Percentiles rank a stretch among this genome's conserved stretches.
These are phyloP conservation scores for Funneliformis caledonium DNA, from an alignment of 371 early-diverging fungal species.

Conservation along the genomic window DNA sequence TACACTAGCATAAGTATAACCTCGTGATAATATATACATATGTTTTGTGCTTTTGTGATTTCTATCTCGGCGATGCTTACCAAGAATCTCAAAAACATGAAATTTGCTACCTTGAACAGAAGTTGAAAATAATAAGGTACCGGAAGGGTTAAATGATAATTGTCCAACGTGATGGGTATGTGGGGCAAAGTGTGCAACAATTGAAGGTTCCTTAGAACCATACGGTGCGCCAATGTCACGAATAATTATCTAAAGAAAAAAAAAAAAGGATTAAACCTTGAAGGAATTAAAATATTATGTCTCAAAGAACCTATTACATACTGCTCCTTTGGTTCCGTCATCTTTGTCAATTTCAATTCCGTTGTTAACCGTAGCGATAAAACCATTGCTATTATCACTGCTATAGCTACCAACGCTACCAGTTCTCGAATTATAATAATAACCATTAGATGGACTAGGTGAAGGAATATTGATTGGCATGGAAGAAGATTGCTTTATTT, in stretches of 20 bases:
- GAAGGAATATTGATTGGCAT: slow-evolving; percentile 36
- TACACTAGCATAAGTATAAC: slow-evolving; percentile 78
- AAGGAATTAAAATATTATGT: neutral
- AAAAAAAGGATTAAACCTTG: neutral
- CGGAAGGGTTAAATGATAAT: slow-evolving; percentile 68
- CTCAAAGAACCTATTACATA: neutral
- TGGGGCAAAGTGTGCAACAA: slow-evolving; percentile 75
- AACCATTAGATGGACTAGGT: slow-evolving; percentile 32
- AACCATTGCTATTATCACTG: neutral
- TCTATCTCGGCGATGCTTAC: slow-evolving; percentile 26
- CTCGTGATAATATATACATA: slow-evolving; percentile 74
- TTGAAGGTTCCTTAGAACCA: slow-evolving; percentile 48
- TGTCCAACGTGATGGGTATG: slow-evolving; percentile 75
- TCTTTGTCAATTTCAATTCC: neutral
- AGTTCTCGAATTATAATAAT: slow-evolving; percentile 19
- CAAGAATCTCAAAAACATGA: slow-evolving; percentile 63
- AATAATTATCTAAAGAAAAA: slow-evolving; percentile 55
- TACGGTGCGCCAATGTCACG: slow-evolving; percentile 45
- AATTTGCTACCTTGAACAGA: slow-evolving; percentile 79
- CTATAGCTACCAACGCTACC: slow-evolving; percentile 20
- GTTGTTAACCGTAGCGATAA: neutral
- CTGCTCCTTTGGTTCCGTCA: slow-evolving; percentile 23
- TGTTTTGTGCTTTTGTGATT: slow-evolving; percentile 54
- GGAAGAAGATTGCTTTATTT: slow-evolving; percentile 16
- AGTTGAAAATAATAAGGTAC: slow-evolving; percentile 73